Evolutionary conservation across 1,284 basidiomycete genomes (phyloP).

Genomic region (Inonotus hispidus): DNA sequence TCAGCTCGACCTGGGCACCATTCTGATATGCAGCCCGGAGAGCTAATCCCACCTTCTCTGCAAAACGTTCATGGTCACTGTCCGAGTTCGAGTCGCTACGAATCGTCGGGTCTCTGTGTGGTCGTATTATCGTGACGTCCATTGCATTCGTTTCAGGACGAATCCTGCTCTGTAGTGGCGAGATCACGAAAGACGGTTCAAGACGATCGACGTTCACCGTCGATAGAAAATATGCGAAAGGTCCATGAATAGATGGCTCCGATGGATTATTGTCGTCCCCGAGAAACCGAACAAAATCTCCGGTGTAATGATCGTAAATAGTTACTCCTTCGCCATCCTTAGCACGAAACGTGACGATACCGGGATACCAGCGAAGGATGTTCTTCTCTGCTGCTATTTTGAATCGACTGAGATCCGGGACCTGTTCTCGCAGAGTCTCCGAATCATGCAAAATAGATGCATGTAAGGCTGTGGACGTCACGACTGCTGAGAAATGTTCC

Average conservation of each 20-base stretch:
- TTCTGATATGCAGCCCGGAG: slow-evolving; percentile 67
- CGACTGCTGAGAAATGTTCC: slow-evolving; percentile 43
- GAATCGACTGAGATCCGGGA: slow-evolving; percentile 82
- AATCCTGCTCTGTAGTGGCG: slow-evolving; percentile 47
- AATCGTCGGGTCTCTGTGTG: slow-evolving; percentile 55
- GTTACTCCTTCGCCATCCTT: slow-evolving; percentile 38
- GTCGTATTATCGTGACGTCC: slow-evolving; percentile 83
- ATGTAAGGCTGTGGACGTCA: slow-evolving; percentile 81
- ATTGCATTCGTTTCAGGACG: slow-evolving; percentile 44
- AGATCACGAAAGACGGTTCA: slow-evolving; percentile 75
- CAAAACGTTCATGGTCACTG: slow-evolving; percentile 40
- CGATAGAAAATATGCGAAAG: slow-evolving; percentile 83
- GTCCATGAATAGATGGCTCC: slow-evolving; percentile 54
- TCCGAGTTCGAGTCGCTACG: slow-evolving; percentile 34
- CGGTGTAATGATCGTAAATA: slow-evolving; percentile 52
- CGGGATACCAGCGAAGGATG: slow-evolving; percentile 65
- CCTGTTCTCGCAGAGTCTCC: slow-evolving; percentile 60
- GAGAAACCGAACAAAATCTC: slow-evolving; percentile 45
- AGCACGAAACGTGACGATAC: slow-evolving; percentile 53
- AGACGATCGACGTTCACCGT: slow-evolving; percentile 80
- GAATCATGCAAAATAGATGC: slow-evolving; percentile 82
- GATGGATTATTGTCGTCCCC: slow-evolving; percentile 23
- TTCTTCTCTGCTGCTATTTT: slow-evolving; percentile 81
- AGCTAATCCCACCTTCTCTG: slow-evolving; percentile 42
- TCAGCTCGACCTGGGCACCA: slow-evolving; percentile 62